phyloP scores from a whole-genome alignment of 225 moss, liverwort and hornwort genomes.

The Climacium dendroides region DNA sequence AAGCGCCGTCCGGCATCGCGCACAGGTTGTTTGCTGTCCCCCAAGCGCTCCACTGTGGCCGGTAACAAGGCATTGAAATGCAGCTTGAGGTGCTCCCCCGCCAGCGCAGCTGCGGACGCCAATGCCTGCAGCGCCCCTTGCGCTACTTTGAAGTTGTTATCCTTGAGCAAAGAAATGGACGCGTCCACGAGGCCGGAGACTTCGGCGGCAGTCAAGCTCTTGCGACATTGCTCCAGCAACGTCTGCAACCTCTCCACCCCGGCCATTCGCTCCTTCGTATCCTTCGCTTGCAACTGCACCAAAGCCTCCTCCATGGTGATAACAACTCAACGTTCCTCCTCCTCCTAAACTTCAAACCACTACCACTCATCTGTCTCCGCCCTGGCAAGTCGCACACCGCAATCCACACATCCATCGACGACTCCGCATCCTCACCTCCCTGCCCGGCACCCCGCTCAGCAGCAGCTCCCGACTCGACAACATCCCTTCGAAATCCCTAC shows the following conservation, averaged over 20 bases:
- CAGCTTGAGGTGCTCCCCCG: constrained; percentile 85
- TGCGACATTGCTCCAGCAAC: constrained; percentile 78
- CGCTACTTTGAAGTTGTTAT: constrained; percentile 91
- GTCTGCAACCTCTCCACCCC: constrained; percentile 90
- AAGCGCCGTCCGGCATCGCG: constrained; percentile 88
- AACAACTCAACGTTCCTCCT: background rate
- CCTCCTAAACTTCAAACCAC: constrained; percentile 12
- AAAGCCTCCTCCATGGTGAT: constrained; percentile 81
- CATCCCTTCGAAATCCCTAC: background rate
- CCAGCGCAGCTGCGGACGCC: constrained; percentile 84
- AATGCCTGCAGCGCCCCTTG: constrained; percentile 90
- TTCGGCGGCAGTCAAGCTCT: constrained; percentile 76
- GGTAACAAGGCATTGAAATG: constrained; percentile 87
- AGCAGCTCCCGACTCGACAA: constrained; percentile 25
- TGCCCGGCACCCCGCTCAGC: constrained; percentile 5
- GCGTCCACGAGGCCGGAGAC: constrained; percentile 81
- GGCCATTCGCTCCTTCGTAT: constrained; percentile 96
- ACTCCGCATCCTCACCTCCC: background rate
- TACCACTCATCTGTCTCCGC: constrained; percentile 12
- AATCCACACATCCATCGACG: constrained; percentile 31
- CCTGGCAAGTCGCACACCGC: constrained; percentile 17
- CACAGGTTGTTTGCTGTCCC: constrained; percentile 95
- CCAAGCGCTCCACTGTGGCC: constrained; percentile 87
- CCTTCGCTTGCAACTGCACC: constrained; percentile 85
- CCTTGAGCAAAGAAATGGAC: constrained; percentile 75